Conservation (phyloP, 495 filamentous ascomycete species). For the Staphylotrichum longicolle region DNA sequence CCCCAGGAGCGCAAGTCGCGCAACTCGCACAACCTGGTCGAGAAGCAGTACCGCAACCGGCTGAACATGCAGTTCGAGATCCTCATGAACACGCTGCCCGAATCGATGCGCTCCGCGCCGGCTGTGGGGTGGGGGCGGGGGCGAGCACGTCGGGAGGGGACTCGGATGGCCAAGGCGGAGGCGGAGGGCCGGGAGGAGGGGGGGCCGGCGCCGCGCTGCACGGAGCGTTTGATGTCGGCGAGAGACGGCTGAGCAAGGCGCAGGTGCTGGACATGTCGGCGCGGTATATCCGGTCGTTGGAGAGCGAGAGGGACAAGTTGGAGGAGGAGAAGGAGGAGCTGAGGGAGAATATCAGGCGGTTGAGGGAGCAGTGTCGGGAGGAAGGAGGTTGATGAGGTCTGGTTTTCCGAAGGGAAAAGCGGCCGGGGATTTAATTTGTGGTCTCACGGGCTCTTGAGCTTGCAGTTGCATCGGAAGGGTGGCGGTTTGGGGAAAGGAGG, state of each 20-base stretch:
- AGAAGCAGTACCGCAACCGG: constrained; percentile 51
- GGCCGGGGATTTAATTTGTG: no score
- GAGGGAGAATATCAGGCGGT: constrained; percentile 28
- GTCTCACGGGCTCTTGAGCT: no score
- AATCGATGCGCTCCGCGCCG: constrained; percentile 30
- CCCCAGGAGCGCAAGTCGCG: constrained; percentile 41
- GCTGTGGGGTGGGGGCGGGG: constrained; percentile 25
- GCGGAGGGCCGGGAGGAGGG: neutral
- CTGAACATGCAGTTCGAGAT: constrained; percentile 49
- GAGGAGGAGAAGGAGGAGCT: constrained; percentile 40
- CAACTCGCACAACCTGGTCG: constrained; percentile 48
- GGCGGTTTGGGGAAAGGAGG: no score
- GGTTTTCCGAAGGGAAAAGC: no score
- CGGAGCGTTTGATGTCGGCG: constrained; percentile 29
- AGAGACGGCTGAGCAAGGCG: constrained; percentile 46
- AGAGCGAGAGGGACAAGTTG: constrained; percentile 37
- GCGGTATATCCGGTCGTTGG: constrained; percentile 42
- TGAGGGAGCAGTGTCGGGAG: constrained; percentile 20
- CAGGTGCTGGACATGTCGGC: constrained; percentile 49
- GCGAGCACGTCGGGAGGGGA: constrained; percentile 13
- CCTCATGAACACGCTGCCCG: constrained; percentile 43
- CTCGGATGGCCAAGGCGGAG: no score
- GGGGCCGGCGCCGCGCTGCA: neutral
- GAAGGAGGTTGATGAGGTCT: neutral
- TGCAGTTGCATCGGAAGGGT: no score